These are phyloP conservation scores for Eudorina sp. DNA, from an alignment of 139 green algal genomes.

Conservation along the genomic window DNA sequence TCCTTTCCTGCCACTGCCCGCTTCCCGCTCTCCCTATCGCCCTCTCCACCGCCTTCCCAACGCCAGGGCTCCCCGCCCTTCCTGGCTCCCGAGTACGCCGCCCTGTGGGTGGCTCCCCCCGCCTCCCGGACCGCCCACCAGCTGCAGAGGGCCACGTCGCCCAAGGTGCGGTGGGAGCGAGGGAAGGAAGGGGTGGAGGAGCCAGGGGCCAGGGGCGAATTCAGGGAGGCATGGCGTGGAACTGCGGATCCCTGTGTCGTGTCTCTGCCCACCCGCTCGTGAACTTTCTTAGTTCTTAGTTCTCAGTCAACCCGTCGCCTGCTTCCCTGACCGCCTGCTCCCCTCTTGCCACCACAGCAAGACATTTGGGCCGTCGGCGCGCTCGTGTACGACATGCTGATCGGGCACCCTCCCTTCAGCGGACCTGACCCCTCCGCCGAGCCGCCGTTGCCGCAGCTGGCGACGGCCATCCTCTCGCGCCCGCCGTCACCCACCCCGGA, in stretches of 20 bases:
- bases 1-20: not conserved
- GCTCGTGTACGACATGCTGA: not conserved
- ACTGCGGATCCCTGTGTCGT: not conserved
- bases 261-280: not conserved
- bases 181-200: not conserved
- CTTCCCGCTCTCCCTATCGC: not conserved
- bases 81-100: conserved; percentile 31
- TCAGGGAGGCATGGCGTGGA: too few species aligned
- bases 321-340: not conserved
- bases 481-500: not conserved
- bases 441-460: not conserved
- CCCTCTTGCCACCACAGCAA: not conserved
- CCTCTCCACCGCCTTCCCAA: too few species aligned
- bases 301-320: not conserved
- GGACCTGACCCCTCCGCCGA: not conserved
- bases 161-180: conserved; percentile 9
- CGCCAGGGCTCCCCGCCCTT: conserved; percentile 17
- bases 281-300: not conserved
- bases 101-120: not conserved
- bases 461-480: not conserved
- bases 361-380: conserved; percentile 17
- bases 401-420: conserved; percentile 28
- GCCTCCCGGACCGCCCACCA: not conserved
- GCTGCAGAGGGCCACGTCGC: not conserved
- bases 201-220: too few species aligned